Conservation (phyloP, 2,329 filamentous ascomycete species). For the Trichoderma endophyticum region DNA sequence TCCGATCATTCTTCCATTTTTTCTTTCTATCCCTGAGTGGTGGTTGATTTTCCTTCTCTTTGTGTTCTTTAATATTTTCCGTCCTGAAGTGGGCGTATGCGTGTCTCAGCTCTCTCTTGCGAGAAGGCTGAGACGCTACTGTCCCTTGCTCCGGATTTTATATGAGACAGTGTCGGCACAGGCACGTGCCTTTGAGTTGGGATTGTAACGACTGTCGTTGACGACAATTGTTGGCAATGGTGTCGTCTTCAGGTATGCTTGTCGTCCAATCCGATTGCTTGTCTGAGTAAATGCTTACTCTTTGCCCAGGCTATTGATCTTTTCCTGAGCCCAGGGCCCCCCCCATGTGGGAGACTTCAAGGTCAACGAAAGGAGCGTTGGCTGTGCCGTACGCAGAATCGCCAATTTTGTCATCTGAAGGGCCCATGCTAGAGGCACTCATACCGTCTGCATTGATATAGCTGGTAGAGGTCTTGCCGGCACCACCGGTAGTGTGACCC, state of each 20-base stretch:
- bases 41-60: neutral
- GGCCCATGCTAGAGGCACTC: neutral
- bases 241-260: neutral
- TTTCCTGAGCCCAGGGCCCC: neutral
- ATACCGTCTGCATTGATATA: neutral
- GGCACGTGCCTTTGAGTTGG: neutral
- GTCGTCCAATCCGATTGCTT: neutral
- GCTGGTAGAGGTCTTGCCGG: neutral
- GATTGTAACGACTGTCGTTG: neutral
- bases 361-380: neutral
- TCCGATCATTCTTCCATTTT: too few species aligned
- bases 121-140: neutral
- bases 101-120: neutral
- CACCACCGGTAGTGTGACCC: neutral
- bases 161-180: neutral
- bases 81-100: too few species aligned
- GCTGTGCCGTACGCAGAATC: neutral
- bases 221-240: neutral
- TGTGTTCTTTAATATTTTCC: neutral
- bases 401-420: neutral
- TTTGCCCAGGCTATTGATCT: neutral
- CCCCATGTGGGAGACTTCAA: neutral
- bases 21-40: too few species aligned
- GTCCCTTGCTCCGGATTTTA: neutral
- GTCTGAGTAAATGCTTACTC: neutral